Base-by-base conservation (phyloP, 1,284 basidiomycete species). In the Rhodofomes roseus region DNA sequence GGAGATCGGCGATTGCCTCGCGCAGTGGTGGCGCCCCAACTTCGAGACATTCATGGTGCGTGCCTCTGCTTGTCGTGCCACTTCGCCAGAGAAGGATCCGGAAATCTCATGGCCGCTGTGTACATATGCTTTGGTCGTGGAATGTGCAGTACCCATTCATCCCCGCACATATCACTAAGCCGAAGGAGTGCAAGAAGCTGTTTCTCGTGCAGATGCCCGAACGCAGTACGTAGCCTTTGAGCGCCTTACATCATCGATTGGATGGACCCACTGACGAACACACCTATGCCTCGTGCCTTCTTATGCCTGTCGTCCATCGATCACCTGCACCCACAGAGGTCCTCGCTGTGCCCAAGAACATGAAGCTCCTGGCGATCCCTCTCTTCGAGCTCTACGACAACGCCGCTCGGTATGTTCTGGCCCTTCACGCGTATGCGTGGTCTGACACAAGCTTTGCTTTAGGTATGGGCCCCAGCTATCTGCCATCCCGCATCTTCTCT, bases 381-480 rank as follows among this genome's bases (percentile, higher is more conserved):
- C 79, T 99, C 34, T 98, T 96, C 70, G 96, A 99, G 76, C 81
- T 98, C 16, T 99, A 98, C 71, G 96, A 98, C 74, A 98, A 98
- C 66, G 93, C 95, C 9, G 93, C 95, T 8, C 82, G 95, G 79
- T 95, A 65, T 46, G 74, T 71, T 9, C 55, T 43, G 8, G n/a
- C n/a, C 23, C 8, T 25, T 27, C 4, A 5, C 4, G 25, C 29
- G 0, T 29, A 18, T 23, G 16, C 9, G 11, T 12, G 1, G 1
- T 8, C 46, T 29, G 25, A 29, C 25, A 29, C 2, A 2, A 58
- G 54, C 31, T 18, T 41, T 41, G 20, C 7, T 41, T 34, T 60
- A 85, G 86, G 52, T 89, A 96, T 72, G 94, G 95, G 0, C 96
- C 96, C 0, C 95, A 97, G 69, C 82, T 98, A 14, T 93, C 93